A percentile compares a stretch with the other conserved stretches of the same genome.
Conservation (phyloP, 169 alveolate genomes). For the Pseudocohnilembus persalinus region DNA sequence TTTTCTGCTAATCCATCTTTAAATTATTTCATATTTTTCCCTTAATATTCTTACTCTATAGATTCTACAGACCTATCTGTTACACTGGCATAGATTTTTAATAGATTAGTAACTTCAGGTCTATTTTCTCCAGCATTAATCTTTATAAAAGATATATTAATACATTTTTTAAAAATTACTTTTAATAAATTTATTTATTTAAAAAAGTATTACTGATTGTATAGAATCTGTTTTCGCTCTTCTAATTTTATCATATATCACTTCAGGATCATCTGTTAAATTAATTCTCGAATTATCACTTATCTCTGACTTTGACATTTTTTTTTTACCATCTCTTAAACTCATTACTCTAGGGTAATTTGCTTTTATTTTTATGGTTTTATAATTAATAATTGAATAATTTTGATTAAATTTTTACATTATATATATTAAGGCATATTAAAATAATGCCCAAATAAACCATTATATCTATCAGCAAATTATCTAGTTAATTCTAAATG, state of each 20-base stretch:
- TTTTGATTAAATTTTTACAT: slow-evolving; percentile 10
- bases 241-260: slow-evolving; percentile 58
- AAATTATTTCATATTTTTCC: slow-evolving; percentile 38
- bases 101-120: slow-evolving; percentile 60
- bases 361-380: slow-evolving; percentile 38
- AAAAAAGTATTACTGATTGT: slow-evolving; percentile 27
- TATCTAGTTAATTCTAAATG: slow-evolving; percentile 76
- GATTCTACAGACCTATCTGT: slow-evolving; percentile 23
- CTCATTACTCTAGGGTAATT: slow-evolving; percentile 70
- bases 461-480: slow-evolving; percentile 60
- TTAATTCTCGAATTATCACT: slow-evolving; percentile 60
- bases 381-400: background rate
- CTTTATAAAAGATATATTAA: too few relatives aligned
- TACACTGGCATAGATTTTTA: slow-evolving; percentile 57
- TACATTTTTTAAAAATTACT: too few relatives aligned
- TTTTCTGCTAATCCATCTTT: slow-evolving; percentile 34
- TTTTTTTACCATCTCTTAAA: slow-evolving; percentile 65
- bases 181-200: background rate
- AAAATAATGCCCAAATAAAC: slow-evolving; percentile 34
- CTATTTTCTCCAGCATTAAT: slow-evolving; percentile 32
- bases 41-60: slow-evolving; percentile 20
- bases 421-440: slow-evolving; percentile 47
- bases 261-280: slow-evolving; percentile 70
- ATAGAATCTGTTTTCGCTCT: slow-evolving; percentile 78
- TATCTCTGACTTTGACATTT: slow-evolving; percentile 75